Base-by-base conservation (phyloP, 768 basidiomycete genomes). In the Suillus weaverae region DNA sequence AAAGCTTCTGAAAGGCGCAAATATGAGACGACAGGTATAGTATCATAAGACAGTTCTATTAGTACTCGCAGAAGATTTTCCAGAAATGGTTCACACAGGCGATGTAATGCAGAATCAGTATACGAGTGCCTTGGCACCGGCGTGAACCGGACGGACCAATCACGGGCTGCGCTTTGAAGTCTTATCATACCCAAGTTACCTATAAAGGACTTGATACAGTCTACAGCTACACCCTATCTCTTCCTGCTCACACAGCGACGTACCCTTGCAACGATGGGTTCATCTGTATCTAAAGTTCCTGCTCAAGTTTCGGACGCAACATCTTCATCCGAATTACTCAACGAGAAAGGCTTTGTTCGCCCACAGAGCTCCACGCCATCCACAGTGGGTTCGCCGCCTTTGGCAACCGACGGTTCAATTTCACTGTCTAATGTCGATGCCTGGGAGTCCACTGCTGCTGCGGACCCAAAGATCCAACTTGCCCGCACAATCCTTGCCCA, bases 401-500 rank as follows among this genome's bases (percentile, higher is more conserved):
- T 57, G 70, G 90, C 92, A 3, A 69, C 76, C 46, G 81, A 87
- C 69, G 92, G 92, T 35, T 78, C 89, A 41, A 77, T 94, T 60
- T 83, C 87, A 51, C 74, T 85, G 35, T 73, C 80, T 55, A 87
- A 85, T 68, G 70, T 94, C 50, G 77, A 82, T 5, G 76, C 81
- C n/a, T 94, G 92, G 92, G 92, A 94, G 76, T 74, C 79, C 1
- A 73, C 79, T 4, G 84, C 85, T 13, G 73, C 82, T 5, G 70
- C 80, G 7, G 79, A 89, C 67, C 80, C 89, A 22, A 92, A 89
- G 79, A 76, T 83, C 3, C 83, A 85, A 71, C 86, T 95, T 30
- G 89, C 90, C n/a, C 86, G 93, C 62, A 89, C 89, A 39, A 83
- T 94, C 70, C 81, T 94, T 33, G 79, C 86, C 54, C 90, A 94